phyloP scores from a whole-genome alignment of 306 rosid species.

The Trifolium dubium region DNA sequence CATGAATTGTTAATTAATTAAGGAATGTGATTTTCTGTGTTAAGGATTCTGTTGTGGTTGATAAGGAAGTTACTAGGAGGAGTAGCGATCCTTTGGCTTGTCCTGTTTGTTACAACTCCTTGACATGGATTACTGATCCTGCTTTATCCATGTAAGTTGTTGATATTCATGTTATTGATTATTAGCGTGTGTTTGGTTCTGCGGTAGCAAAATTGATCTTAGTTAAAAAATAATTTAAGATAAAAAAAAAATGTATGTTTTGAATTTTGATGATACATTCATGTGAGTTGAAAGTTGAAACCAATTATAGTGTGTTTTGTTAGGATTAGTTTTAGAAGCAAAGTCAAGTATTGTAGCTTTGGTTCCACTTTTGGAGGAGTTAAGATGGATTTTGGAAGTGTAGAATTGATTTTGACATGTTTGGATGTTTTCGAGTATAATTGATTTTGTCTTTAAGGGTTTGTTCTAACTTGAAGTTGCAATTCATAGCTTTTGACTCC shows the following conservation, averaged over 20 bases:
- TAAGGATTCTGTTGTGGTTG: slow-evolving; percentile 57
- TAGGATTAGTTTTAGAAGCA: background rate
- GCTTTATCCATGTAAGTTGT: slow-evolving; percentile 64
- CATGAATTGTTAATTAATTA: background rate
- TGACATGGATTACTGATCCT: slow-evolving; percentile 47
- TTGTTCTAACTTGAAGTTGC: too few species aligned
- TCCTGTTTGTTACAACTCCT: slow-evolving; percentile 70
- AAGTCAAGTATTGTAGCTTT: too few species aligned
- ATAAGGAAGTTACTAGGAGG: slow-evolving; percentile 47
- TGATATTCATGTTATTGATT: background rate
- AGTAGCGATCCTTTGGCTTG: slow-evolving; percentile 70
- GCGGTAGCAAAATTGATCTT: background rate
- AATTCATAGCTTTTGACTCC: too few species aligned
- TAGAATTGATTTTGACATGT: too few species aligned
- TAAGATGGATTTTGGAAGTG: too few species aligned
- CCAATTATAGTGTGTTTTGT: background rate
- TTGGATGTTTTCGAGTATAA: too few species aligned
- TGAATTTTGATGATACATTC: background rate
- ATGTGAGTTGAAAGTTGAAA: background rate
- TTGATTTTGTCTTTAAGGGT: too few species aligned
- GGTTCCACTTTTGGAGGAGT: too few species aligned
- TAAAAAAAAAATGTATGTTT: too few species aligned
- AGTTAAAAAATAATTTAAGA: background rate
- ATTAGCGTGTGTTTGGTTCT: background rate
- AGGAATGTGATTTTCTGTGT: slow-evolving; percentile 15